Evolutionary conservation across 106 monocot genomes (phyloP), one percentile per base, ranked within the genome.

Genomic region (Dendrobium nobile): DNA sequence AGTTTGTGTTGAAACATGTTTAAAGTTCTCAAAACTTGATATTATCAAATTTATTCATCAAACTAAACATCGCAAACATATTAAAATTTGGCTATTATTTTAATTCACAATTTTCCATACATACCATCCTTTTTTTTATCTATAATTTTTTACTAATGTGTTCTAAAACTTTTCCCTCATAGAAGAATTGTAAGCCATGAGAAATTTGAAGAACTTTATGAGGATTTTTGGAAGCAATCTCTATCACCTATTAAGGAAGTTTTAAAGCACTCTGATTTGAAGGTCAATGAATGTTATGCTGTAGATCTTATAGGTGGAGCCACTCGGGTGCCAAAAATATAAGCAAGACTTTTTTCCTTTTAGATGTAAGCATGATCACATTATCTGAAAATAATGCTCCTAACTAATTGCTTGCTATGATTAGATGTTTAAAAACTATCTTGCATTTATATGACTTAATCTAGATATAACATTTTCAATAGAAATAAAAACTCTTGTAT

Each of bases 151-250:
- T 18, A 73, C 74, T 2, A 9, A 47, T 67, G 51, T 48, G 61
- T 16, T 26, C 9, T 75, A 1, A n/a, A 67, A 3, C 45, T 79
- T 70, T 77, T 33, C 37, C 83, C 15, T 78, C 67, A 13, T 90
- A 99, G 99, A 89, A 95, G 99, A 80, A 90, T 95, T 55, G 88
- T 99, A 78, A 88, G 86, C 61, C 92, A 95, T 84, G 88, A 95
- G 79, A 99, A 99, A 89, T 99, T 95, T 90, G 99, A 99, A 86
- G 95, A 95, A 85, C 90, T 99, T 77, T 99, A 95, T 87, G 87
- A 78, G 7, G 93, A 99, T 73, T 79, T 99, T n/a, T 95, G 95
- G 91, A 93, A 93, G 15, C 45, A 85, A 16, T 86, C 95, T 72
- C 85, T 99, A 55, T 77, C 85, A 80, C 99, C 99, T 80, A 6